These are phyloP conservation scores for Verbena officinalis DNA, from an alignment of 257 asterid species.

Conservation along the genomic window DNA sequence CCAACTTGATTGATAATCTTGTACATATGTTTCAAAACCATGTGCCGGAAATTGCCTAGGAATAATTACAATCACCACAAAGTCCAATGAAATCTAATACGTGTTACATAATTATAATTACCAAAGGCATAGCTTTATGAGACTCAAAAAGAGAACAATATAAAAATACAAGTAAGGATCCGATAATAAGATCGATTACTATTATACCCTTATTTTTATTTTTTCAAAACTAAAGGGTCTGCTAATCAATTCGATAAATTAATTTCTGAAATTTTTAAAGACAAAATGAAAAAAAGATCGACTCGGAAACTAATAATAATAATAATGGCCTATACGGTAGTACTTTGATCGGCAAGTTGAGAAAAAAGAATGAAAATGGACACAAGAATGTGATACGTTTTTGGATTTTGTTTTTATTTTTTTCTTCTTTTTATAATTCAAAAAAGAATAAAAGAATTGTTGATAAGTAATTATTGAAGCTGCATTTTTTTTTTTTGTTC, in stretches of 20 bases:
- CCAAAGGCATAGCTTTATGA: constrained; percentile 19
- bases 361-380: neutral
- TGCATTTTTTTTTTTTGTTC: too few species aligned
- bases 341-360: neutral
- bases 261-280: neutral
- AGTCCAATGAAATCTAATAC: constrained; percentile 29
- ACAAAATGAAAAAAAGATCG: neutral
- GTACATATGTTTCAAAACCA: constrained; percentile 43
- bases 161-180: neutral
- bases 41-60: constrained; percentile 45
- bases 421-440: neutral
- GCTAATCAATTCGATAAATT: constrained; percentile 11
- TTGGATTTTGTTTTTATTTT: neutral
- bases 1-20: constrained; percentile 12
- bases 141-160: constrained; percentile 20
- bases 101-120: constrained; percentile 30
- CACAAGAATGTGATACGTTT: neutral
- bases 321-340: neutral
- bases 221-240: constrained; percentile 15
- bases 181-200: neutral
- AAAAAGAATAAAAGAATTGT: neutral
- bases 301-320: neutral
- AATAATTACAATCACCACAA: constrained; percentile 49
- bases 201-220: neutral
- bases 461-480: neutral